Conservation (phyloP, 495 filamentous ascomycete species). For the Neurospora sp. region DNA sequence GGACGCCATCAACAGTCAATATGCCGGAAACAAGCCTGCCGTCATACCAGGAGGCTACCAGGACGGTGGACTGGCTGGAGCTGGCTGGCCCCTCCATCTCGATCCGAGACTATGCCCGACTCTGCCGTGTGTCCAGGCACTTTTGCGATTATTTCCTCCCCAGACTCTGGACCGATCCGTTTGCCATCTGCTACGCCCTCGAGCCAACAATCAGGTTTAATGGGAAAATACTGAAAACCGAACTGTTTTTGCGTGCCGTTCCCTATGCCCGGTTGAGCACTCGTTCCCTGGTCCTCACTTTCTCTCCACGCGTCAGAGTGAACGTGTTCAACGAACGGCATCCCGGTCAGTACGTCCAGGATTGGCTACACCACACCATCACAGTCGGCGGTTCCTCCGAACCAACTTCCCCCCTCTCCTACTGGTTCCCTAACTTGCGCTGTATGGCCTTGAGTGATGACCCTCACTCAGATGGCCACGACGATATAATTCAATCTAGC, state of each 20-base stretch:
- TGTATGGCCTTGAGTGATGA: constrained; percentile 27
- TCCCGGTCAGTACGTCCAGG: too few species aligned
- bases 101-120: constrained; percentile 23
- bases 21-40: constrained; percentile 16
- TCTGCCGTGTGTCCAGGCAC: constrained; percentile 32
- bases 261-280: background rate
- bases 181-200: constrained; percentile 13
- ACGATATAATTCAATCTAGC: background rate
- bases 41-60: constrained; percentile 33
- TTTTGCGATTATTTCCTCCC: constrained; percentile 36
- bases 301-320: background rate
- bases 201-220: background rate
- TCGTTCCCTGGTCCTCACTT: background rate
- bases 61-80: constrained; percentile 33
- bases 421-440: constrained; percentile 24
- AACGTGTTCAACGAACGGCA: too few species aligned
- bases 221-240: background rate
- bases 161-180: constrained; percentile 36
- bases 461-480: constrained; percentile 13
- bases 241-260: background rate
- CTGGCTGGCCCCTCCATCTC: constrained; percentile 29
- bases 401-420: too few species aligned
- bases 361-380: too few species aligned
- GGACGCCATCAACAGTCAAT: background rate
- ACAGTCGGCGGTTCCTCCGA: too few species aligned